phyloP scores from a whole-genome alignment of 1,284 basidiomycete species.

The Trichosporon coremiiforme region DNA sequence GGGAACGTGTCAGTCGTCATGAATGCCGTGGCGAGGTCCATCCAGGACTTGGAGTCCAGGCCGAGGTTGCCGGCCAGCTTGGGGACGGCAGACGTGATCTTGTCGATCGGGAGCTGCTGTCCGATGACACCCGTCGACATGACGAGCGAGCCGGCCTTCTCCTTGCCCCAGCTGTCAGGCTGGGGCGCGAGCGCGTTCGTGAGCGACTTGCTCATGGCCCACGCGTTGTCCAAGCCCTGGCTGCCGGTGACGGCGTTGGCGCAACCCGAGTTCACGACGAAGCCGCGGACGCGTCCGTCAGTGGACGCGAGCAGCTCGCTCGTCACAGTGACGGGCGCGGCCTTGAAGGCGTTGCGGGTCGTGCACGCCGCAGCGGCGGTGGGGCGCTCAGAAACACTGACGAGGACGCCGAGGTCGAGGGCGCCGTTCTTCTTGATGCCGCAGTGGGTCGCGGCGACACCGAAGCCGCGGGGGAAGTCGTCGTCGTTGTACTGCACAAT shows the following conservation, averaged over 20 bases:
- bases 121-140: conserved; percentile 99
- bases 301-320: conserved; percentile 70
- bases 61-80: conserved; percentile 60
- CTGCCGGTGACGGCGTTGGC: conserved; percentile 92
- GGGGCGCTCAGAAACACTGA: conserved; percentile 64
- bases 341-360: conserved; percentile 94
- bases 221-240: conserved; percentile 84
- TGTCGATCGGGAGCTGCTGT: conserved; percentile 82
- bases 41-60: conserved; percentile 73
- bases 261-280: conserved; percentile 94
- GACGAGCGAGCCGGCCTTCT: conserved; percentile 68
- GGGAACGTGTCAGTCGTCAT: conserved; percentile 99
- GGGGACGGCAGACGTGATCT: conserved; percentile 62
- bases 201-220: conserved; percentile 76
- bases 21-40: conserved; percentile 82
- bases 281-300: conserved; percentile 69
- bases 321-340: conserved; percentile 87
- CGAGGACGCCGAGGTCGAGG: conserved; percentile 80
- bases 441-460: conserved; percentile 70
- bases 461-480: conserved; percentile 63
- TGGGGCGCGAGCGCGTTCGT: conserved; percentile 59
- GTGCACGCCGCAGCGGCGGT: conserved; percentile 81
- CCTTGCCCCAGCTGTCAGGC: conserved; percentile 21
- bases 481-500: conserved; percentile 48
- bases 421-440: conserved; percentile 71